phyloP scores from a whole-genome alignment of 2,329 filamentous ascomycete species.

The Phyllosticta ampelicida region DNA sequence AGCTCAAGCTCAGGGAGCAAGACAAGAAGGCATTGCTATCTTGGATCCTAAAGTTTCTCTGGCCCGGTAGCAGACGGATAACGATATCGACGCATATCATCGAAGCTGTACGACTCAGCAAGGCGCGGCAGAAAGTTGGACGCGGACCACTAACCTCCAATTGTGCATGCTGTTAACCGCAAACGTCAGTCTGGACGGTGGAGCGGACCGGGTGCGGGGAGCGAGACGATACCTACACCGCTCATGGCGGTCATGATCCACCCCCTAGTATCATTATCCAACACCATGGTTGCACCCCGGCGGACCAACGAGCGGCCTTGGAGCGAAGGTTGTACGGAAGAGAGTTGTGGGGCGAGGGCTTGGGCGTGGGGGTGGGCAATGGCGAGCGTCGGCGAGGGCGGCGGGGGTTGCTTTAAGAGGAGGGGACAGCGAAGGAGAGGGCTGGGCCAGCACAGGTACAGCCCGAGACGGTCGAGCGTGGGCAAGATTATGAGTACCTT shows the following conservation, averaged over 20 bases:
- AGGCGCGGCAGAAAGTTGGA: constrained; percentile 2
- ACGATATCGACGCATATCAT: constrained; percentile 82
- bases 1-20: constrained; percentile 79
- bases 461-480: not conserved
- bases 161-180: constrained; percentile 23
- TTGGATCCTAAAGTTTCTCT: constrained; percentile 72
- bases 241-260: constrained; percentile 84
- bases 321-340: not conserved
- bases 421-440: not conserved
- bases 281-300: constrained; percentile 5
- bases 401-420: not conserved
- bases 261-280: constrained; percentile 59
- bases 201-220: constrained; percentile 7
- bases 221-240: constrained; percentile 51
- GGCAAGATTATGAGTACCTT: constrained; percentile 9
- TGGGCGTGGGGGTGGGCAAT: not conserved
- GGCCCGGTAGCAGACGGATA: constrained; percentile 60
- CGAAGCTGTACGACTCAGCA: constrained; percentile 43
- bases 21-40: constrained; percentile 84
- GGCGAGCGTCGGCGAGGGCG: not conserved
- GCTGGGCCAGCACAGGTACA: not conserved
- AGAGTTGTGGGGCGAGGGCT: not conserved
- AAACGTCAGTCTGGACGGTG: not conserved
- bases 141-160: constrained; percentile 21
- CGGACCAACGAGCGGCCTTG: not conserved